phyloP scores from a whole-genome alignment of 257 asterid genomes.

The Sherardia arvensis region DNA sequence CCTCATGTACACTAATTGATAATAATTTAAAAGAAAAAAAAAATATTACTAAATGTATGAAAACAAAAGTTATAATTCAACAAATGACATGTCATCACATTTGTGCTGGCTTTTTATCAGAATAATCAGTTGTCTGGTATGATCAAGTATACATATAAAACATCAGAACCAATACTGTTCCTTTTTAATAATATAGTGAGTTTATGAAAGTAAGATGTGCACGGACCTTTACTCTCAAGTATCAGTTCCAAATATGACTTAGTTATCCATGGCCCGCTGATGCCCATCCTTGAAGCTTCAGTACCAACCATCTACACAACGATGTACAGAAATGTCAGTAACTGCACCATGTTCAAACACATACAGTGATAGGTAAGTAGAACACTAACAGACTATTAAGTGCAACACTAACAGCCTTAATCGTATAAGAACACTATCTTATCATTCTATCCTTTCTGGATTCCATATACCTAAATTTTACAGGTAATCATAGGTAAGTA shows the following conservation, averaged over 20 bases:
- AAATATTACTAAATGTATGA: too few species aligned
- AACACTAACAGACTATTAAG: too few species aligned
- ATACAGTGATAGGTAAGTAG: neutral
- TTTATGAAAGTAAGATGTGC: conserved; percentile 9
- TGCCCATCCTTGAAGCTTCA: conserved; percentile 83
- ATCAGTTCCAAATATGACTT: conserved; percentile 97
- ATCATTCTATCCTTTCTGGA: neutral
- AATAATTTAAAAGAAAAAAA: too few species aligned
- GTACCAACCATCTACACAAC: conserved; percentile 67
- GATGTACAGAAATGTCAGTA: conserved; percentile 1
- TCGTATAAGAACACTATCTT: neutral
- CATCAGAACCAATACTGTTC: neutral
- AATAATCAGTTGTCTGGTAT: neutral
- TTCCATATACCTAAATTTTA: neutral
- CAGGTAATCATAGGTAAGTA: neutral
- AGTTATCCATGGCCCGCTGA: conserved; percentile 92
- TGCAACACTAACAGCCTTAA: too few species aligned
- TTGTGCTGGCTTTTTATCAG: neutral
- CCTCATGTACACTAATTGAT: neutral
- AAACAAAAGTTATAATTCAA: neutral
- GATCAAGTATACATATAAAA: neutral
- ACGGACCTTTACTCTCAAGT: conserved; percentile 79
- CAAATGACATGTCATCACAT: neutral
- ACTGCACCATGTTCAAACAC: neutral
- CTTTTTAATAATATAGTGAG: neutral